These are phyloP conservation scores for Bipolaris victoriae DNA, from an alignment of 2,329 filamentous ascomycete species.

Conservation along the genomic window DNA sequence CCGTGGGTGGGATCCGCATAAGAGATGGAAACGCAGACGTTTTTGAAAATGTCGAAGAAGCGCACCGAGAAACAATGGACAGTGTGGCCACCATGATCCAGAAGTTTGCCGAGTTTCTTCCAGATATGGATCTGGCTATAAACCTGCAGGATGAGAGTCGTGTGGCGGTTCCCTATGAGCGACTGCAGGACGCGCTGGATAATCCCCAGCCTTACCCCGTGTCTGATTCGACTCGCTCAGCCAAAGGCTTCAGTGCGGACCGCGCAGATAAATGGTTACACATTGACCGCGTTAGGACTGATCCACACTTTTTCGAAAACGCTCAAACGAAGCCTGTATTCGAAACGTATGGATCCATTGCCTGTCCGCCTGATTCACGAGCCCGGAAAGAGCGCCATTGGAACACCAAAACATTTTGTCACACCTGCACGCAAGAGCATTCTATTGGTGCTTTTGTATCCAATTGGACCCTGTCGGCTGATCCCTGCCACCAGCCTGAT, in stretches of 20 bases:
- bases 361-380: slow-evolving; percentile 68
- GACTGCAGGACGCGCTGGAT: slow-evolving; percentile 34
- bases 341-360: slow-evolving; percentile 52
- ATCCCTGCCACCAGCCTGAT: slow-evolving; percentile 79
- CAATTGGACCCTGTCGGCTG: slow-evolving; percentile 68
- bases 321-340: slow-evolving; percentile 50
- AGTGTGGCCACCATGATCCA: slow-evolving; percentile 61
- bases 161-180: slow-evolving; percentile 59
- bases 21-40: slow-evolving; percentile 57
- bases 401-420: slow-evolving; percentile 69
- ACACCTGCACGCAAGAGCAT: slow-evolving; percentile 67
- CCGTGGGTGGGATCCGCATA: slow-evolving; percentile 62
- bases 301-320: slow-evolving; percentile 40
- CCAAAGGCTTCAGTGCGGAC: slow-evolving; percentile 46
- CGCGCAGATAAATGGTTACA: slow-evolving; percentile 50
- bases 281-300: slow-evolving; percentile 31
- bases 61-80: slow-evolving; percentile 65
- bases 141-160: slow-evolving; percentile 67
- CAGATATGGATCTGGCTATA: slow-evolving; percentile 68
- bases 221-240: slow-evolving; percentile 28
- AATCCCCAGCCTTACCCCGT: slow-evolving; percentile 33
- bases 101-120: slow-evolving; percentile 58
- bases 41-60: slow-evolving; percentile 55
- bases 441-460: slow-evolving; percentile 70
- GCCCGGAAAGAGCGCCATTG: slow-evolving; percentile 65